Conservation (phyloP, 345 rosid species). For the Euphorbia pulcherrima region DNA sequence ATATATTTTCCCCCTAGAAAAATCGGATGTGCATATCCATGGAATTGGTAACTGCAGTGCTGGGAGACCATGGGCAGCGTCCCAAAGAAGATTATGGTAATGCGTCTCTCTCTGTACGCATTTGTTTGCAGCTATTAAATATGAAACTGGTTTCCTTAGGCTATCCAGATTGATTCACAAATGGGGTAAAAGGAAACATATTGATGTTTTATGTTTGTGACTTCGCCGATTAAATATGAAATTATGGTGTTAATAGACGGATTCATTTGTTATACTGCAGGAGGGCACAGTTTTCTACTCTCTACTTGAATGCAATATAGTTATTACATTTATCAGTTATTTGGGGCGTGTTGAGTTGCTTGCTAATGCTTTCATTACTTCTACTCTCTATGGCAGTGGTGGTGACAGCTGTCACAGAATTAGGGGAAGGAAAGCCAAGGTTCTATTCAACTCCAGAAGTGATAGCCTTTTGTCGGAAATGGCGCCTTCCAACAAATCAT, state of each 20-base stretch:
- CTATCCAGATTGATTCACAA: not conserved
- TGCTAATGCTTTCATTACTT: conserved; percentile 6
- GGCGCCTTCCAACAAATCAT: conserved; percentile 92
- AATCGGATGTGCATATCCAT: conserved; percentile 82
- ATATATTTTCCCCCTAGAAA: conserved; percentile 40
- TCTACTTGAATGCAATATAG: not conserved
- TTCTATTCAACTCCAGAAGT: conserved; percentile 92
- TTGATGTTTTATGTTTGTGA: too few species aligned
- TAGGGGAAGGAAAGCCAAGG: conserved; percentile 84
- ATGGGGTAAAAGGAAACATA: not conserved
- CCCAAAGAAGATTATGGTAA: conserved; percentile 84
- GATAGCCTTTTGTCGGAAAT: conserved; percentile 77
- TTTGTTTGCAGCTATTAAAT: conserved; percentile 1
- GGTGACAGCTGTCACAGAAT: conserved; percentile 91
- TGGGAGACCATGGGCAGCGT: conserved; percentile 98
- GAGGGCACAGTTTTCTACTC: not conserved
- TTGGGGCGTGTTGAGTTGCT: not conserved
- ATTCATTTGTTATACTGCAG: not conserved
- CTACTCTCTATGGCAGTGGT: conserved; percentile 56
- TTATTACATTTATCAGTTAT: not conserved
- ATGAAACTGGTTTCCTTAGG: not conserved
- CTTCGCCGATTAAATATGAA: not conserved
- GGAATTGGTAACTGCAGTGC: conserved; percentile 97
- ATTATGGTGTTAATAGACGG: not conserved
- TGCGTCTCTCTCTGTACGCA: not conserved